Conservation (phyloP, 371 early-diverging fungal genomes). For the Mucor lusitanicus region DNA sequence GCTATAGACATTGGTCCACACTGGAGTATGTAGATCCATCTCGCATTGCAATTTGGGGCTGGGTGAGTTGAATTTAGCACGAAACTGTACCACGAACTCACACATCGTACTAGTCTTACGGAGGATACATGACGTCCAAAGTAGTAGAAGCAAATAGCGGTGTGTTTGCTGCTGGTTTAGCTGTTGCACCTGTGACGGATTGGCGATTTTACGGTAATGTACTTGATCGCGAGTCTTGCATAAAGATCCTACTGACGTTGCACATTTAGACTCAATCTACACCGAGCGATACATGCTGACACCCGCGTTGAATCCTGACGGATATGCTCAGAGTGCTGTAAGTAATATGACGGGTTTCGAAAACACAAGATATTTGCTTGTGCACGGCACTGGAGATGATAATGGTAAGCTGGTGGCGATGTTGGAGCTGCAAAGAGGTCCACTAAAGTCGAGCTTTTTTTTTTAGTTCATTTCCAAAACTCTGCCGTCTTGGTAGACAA, state of each 20-base stretch:
- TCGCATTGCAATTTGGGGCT: constrained; percentile 95
- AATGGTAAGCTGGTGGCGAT: constrained; percentile 31
- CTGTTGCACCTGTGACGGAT: constrained; percentile 96
- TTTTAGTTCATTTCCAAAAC: constrained; percentile 68
- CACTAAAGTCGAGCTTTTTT: neutral
- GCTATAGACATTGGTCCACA: constrained; percentile 51
- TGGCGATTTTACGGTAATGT: constrained; percentile 74
- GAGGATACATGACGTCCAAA: constrained; percentile 88
- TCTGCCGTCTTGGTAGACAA: constrained; percentile 75
- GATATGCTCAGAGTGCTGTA: constrained; percentile 79
- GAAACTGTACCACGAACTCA: too few species aligned
- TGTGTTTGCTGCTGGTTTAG: constrained; percentile 79
- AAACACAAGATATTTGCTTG: constrained; percentile 71
- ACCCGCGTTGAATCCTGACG: constrained; percentile 72
- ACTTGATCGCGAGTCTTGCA: neutral
- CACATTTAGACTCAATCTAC: constrained; percentile 76
- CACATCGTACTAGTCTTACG: constrained; percentile 69
- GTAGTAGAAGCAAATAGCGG: constrained; percentile 82
- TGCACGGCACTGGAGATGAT: constrained; percentile 94
- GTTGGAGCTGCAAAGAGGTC: neutral
- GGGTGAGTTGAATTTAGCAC: constrained; percentile 45
- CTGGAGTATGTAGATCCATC: constrained; percentile 77
- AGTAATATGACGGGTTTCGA: constrained; percentile 79
- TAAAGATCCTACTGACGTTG: neutral
- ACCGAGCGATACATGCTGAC: constrained; percentile 95